phyloP scores from a whole-genome alignment of 2,329 filamentous ascomycete genomes.

The Aspergillus caelatus region DNA sequence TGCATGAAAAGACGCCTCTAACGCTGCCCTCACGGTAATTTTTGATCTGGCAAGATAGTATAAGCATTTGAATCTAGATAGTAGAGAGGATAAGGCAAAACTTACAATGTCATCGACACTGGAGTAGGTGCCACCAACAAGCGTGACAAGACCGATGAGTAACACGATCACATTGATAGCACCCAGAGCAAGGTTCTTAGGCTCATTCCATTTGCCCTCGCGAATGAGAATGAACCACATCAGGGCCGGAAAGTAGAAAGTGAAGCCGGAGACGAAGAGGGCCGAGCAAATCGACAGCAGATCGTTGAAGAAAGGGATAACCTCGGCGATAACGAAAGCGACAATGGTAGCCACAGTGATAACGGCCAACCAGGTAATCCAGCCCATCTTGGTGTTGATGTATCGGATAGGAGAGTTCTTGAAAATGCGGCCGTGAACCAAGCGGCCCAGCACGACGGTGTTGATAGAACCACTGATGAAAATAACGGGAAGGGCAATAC shows the following conservation, averaged over 20 bases:
- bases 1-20: constrained; percentile 71
- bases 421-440: constrained; percentile 39
- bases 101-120: constrained; percentile 48
- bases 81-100: constrained; percentile 5
- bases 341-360: constrained; percentile 65
- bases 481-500: constrained; percentile 38
- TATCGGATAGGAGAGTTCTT: constrained; percentile 38
- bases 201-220: constrained; percentile 29
- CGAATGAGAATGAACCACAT: constrained; percentile 36
- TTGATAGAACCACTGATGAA: constrained; percentile 44
- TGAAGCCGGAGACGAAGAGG: constrained; percentile 85
- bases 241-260: constrained; percentile 68
- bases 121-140: constrained; percentile 76
- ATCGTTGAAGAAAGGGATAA: constrained; percentile 84
- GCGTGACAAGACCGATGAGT: constrained; percentile 70
- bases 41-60: constrained; percentile 50
- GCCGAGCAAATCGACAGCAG: constrained; percentile 55
- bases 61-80: constrained; percentile 2
- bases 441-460: constrained; percentile 36
- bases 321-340: constrained; percentile 83
- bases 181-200: constrained; percentile 56
- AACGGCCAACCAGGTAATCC: constrained; percentile 35
- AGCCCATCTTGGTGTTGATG: constrained; percentile 39
- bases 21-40: constrained; percentile 66
- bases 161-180: constrained; percentile 70